Evolutionary conservation across 164 flowering plant genomes (phyloP), one percentile per base, ranked within the genome.

Genomic region (Dillenia turbinata): DNA sequence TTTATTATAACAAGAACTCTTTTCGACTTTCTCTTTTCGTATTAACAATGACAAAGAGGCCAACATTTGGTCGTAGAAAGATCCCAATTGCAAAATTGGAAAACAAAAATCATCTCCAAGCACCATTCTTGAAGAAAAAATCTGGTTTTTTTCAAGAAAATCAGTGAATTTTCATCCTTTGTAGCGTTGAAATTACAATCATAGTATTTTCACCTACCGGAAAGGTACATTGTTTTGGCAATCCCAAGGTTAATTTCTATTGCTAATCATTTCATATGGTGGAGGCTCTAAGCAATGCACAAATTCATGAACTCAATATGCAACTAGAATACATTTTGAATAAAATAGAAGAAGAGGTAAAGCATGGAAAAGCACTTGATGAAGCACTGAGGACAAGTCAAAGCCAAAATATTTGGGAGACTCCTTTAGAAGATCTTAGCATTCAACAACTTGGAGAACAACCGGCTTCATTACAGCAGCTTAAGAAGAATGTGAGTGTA

Each of bases 71-170:
- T 19, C 81, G 93, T 2, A 85, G 80, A 52, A 89, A 76, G 83
- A 85, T 88, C 44, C 74, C 78, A 43, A 83, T 83, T 10, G 73
- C 71, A 17, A 82, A 75, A 56, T 83, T 86, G 0, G 46, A 67
- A 16, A 73, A 69, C 10, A 71, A 77, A 24, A 79, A 68, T 19
- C 60, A 78, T 17, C 65, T 81, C 0, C 92, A 86, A 62, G 97
- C 85, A 5, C 83, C 95, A 10, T 90, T 88, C 73, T 90, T 94
- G 0, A 90, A 90, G 50, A 80, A 94, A 4, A 78, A 87, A 8
- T 60, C 80, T 0, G 94, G 97, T 0, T 0, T 76, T 90, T 1
- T 86, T 90, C 76, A 90, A 88, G 75, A 87, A 88, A 60, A 92
- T 94, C 0, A 79, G 87, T 62, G 97, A 90, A 61, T 88, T 9